Percentiles rank a stretch among this genome's conserved stretches.
Evolutionary conservation across 768 basidiomycete genomes (phyloP).

Genomic region (Symmetrospora coprosmae): DNA sequence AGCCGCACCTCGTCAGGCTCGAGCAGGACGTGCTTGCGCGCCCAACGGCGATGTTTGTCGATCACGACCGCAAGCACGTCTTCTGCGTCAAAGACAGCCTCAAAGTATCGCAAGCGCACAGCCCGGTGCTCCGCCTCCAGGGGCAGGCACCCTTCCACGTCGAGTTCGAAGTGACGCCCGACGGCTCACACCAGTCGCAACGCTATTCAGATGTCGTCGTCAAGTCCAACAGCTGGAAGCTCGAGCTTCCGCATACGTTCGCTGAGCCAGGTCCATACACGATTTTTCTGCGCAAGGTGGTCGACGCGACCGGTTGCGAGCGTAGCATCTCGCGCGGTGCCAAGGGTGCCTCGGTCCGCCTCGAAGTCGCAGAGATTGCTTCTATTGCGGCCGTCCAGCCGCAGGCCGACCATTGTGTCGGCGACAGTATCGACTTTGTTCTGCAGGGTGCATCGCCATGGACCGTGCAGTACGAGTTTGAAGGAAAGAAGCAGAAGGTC

Average conservation of each 20-base stretch:
- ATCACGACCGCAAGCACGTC: conserved; percentile 15
- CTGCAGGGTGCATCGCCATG: conserved; percentile 87
- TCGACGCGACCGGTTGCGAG: conserved; percentile 68
- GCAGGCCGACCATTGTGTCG: conserved; percentile 70
- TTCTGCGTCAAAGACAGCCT: conserved; percentile 32
- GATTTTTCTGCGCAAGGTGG: conserved; percentile 59
- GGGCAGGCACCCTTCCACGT: conserved; percentile 78
- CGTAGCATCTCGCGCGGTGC: conserved; percentile 43
- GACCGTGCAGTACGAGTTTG: conserved; percentile 68
- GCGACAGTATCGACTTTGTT: conserved; percentile 78
- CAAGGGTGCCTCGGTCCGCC: conserved; percentile 15
- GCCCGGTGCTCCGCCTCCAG: conserved; percentile 56
- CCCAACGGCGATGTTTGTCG: conserved; percentile 26
- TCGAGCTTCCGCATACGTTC: conserved; percentile 57
- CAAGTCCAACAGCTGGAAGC: conserved; percentile 49
- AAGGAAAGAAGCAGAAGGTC: conserved; percentile 57
- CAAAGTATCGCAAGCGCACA: conserved; percentile 21
- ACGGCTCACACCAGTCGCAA: conserved; percentile 59
- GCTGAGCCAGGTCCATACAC: conserved; percentile 66
- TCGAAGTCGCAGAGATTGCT: conserved; percentile 93
- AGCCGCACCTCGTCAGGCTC: conserved; percentile 14
- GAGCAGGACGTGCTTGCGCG: conserved; percentile 31
- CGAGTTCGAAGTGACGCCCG: conserved; percentile 51
- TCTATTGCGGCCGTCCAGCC: conserved; percentile 73
- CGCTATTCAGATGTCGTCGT: conserved; percentile 45